Evolutionary conservation across 73 alveolate genomes (phyloP), one percentile per base, ranked within the genome.

Genomic region (Blepharisma japonicum): DNA sequence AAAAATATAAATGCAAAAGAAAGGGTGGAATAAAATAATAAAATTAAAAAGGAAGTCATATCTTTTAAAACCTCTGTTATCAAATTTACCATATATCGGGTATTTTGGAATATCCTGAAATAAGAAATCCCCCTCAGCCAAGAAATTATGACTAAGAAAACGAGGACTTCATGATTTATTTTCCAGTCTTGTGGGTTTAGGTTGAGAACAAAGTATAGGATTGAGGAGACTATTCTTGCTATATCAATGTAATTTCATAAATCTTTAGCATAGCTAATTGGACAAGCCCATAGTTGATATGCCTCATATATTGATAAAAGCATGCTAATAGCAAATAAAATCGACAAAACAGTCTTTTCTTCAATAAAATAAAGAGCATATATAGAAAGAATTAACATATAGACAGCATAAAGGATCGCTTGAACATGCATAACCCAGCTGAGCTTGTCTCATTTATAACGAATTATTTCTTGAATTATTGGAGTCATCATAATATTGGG

Each of bases 91-190:
- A 45, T 7, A 70, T 45, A 70, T 5, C 80, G 18, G 45, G 80
- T 70, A 2, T 70, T 70, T 39, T 45, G 21, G 11, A 70, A 18
- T 14, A 47, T 70, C 2, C 80, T 70, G 61, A 70, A 70, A 70
- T 70, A 70, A 14, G 80, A 45, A 70, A 70, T 70, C 42, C 80
- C 80, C 3, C 80, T 25, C 9, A 70, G 61, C 74, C 74, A 61
- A 5, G 74, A 61, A 61, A 61, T 8, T 61, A 61, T 8, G 11
- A 61, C 74, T 61, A 61, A 61, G 23, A 61, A 9, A 4, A 61
- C 46, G 4, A 61, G 46, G 46, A 25, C 3, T 1, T 20, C 39
- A 18, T 25, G n/a, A 2, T 61, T 14, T 8, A 18, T 8, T 14
- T 61, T 2, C 2, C 42, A 32, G 42, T 32, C 42, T 32, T 32